Evolutionary conservation across 306 rosid genomes (phyloP), one percentile per base, ranked within the genome.

Genomic region (Cyclanthera cordifolia): DNA sequence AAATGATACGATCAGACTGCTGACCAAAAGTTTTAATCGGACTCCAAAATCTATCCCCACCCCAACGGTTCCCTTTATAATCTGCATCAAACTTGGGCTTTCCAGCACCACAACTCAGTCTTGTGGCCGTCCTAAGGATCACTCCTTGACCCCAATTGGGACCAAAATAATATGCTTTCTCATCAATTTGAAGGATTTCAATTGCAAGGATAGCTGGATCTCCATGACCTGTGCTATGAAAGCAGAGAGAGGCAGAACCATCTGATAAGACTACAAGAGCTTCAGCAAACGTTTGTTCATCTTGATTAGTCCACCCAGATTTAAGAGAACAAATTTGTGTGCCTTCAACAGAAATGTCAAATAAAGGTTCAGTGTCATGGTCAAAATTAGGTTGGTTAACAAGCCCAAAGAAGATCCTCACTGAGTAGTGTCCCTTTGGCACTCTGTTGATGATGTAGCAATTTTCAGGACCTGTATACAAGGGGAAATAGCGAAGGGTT

Each of bases 211-310:
- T 81, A 24, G 96, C 85, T n/a, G 99, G 99, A 84, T 90, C 99
- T 57, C 99, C 99, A 69, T 93, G 99, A 57, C 99, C 99, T 1
- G 99, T 93, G 78, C 95, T 85, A 75, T 93, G 99, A 45, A 93
- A 93, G 80, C 99, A 93, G 64, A 93, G 69, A 45, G 95, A 93
- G 57, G 81, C 90, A 32, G 95, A 80, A 66, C 85, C 82, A 73
- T 90, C 83, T 49, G 4, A 72, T 68, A 93, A 85, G 88, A 79
- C 83, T 48, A 88, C 83, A 27, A 63, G 83, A 43, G 93, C 87
- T 77, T 90, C 95, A 3, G 90, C 82, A 79, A 93, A 93, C 56
- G 76, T 76, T 74, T 85, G 85, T 73, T 93, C 99, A 73, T 90
- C 96, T 8, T 48, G 72, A 73, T 0, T 60, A 70, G 94, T 93